Evolutionary conservation across 345 rosid species (phyloP), one percentile per base, ranked within the genome.

Genomic region (Limnanthes douglasii): DNA sequence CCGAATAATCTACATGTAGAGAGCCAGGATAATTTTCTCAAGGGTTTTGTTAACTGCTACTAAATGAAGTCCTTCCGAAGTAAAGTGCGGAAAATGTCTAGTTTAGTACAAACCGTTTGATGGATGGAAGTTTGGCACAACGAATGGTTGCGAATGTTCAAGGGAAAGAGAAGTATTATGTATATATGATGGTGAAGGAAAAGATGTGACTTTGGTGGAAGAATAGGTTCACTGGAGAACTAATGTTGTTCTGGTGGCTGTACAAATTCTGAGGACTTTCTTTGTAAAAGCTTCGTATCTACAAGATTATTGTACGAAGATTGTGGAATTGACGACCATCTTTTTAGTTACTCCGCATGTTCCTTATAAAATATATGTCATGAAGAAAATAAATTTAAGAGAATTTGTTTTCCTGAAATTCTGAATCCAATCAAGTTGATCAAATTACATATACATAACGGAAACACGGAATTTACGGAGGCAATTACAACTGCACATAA

Each of bases 251-350:
- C 85, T 2, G 52, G 78, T 50, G 49, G 93, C 66, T 80, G 71
- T 51, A 64, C 69, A 11, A 96, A 94, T 54, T 92, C 80, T 1
- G 99, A 75, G 13, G 96, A 77, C 13, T 94, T 69, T 70, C 96
- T 75, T 66, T 69, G 58, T 62, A 90, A 51, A 52, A 82, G 80
- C 30, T 72, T 78, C 29, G 77, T 53, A 21, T 78, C 83, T 15
- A 61, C 47, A 41, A 56, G 45, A 22, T 12, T 46, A 38, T 62
- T 62, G n/a, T n/a, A n/a, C 18, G 69, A 57, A 39, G 68, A 45
- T 16, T 75, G 83, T 28, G 95, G 94, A 51, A 75, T 78, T 15
- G 97, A 84, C 15, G 86, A 81, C 99, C 96, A 92, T 59, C 90
- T 71, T 61, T 73, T 85, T 45, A 58, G 58, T 37, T 85, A 94